Conservation (phyloP, 805 yeast species). For the Saturnispora zaruensis region DNA sequence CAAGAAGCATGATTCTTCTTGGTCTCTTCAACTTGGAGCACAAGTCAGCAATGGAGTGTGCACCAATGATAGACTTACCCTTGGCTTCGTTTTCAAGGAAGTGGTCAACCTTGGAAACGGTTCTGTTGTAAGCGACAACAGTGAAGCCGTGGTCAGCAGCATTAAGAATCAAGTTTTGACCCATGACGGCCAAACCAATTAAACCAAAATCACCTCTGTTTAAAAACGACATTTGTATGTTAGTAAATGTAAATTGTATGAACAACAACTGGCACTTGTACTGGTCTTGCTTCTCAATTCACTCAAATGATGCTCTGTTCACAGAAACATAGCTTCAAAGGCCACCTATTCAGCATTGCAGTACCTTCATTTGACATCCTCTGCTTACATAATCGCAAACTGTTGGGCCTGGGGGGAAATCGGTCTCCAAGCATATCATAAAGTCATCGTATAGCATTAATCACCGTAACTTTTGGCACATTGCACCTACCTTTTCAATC, state of each 20-base stretch:
- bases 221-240: constrained; percentile 1
- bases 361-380: too few species aligned
- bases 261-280: too few species aligned
- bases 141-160: constrained; percentile 99
- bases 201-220: constrained; percentile 90
- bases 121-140: constrained; percentile 98
- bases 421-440: not conserved
- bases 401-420: not conserved
- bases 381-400: not conserved
- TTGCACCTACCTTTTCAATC: too few species aligned
- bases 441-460: not conserved
- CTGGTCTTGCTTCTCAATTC: not conserved
- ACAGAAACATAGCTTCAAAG: too few species aligned
- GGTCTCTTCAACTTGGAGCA: constrained; percentile 89
- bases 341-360: too few species aligned
- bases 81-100: constrained; percentile 92
- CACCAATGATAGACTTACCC: constrained; percentile 94
- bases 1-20: constrained; percentile 87
- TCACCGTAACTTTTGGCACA: not conserved
- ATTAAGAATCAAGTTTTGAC: constrained; percentile 93
- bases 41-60: constrained; percentile 84
- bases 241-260: too few species aligned
- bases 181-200: constrained; percentile 99
- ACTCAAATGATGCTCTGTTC: too few species aligned
- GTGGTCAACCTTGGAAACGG: constrained; percentile 90